phyloP scores from a whole-genome alignment of 2,329 filamentous ascomycete species.

The Claviceps purpurea region DNA sequence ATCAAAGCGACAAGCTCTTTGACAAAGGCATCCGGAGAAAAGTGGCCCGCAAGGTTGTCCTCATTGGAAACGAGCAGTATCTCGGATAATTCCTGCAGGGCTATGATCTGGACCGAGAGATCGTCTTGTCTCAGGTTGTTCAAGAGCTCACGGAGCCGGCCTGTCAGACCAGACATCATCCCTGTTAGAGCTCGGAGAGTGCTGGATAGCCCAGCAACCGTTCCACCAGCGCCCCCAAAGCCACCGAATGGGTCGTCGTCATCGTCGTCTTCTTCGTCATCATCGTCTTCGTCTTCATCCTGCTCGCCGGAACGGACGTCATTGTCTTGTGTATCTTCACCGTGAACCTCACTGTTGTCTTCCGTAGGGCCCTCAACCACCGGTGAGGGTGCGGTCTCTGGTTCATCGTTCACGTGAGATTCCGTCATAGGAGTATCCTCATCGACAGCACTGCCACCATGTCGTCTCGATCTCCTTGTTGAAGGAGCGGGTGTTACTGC shows the following conservation, averaged over 20 bases:
- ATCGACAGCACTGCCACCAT: conserved; percentile 35
- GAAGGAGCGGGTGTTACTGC: conserved; percentile 30
- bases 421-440: conserved; percentile 61
- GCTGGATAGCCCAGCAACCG: conserved; percentile 55
- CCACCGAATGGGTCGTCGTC: conserved; percentile 51
- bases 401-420: conserved; percentile 40
- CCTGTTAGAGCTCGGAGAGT: conserved; percentile 79
- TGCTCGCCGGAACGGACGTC: conserved; percentile 20
- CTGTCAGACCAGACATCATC: conserved; percentile 78
- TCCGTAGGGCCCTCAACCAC: conserved; percentile 21
- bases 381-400: conserved; percentile 29
- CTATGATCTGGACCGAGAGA: conserved; percentile 81
- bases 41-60: conserved; percentile 89
- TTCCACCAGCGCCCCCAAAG: conserved; percentile 54
- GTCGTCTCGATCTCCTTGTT: conserved; percentile 39
- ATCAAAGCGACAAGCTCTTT: conserved; percentile 88
- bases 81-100: conserved; percentile 85
- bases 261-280: conserved; percentile 50
- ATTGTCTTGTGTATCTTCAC: conserved; percentile 17
- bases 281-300: conserved; percentile 34
- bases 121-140: conserved; percentile 68
- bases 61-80: conserved; percentile 90
- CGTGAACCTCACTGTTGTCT: conserved; percentile 22
- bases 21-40: conserved; percentile 86
- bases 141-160: conserved; percentile 65